These are phyloP conservation scores for Cyberlindnera americana DNA, from an alignment of 805 yeast genomes.

Conservation along the genomic window DNA sequence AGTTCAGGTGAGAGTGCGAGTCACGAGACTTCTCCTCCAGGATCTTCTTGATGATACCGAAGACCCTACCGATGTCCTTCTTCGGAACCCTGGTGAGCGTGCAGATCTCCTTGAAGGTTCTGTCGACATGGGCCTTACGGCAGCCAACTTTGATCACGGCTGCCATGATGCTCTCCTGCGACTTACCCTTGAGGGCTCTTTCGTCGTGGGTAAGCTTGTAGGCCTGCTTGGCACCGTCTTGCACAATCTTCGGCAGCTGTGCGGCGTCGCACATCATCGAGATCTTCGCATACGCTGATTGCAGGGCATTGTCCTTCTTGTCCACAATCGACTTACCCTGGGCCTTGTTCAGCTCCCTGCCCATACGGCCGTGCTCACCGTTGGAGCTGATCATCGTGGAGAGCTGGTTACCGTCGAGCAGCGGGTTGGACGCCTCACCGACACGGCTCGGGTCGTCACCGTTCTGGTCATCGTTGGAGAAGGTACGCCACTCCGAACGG, in stretches of 20 bases:
- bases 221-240: slow-evolving; percentile 96
- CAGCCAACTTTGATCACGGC: slow-evolving; percentile 95
- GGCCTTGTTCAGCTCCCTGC: slow-evolving; percentile 87
- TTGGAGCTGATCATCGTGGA: slow-evolving; percentile 89
- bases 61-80: slow-evolving; percentile 90
- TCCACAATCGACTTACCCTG: slow-evolving; percentile 85
- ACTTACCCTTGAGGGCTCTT: slow-evolving; percentile 79
- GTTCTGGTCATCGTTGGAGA: slow-evolving; percentile 95
- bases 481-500: slow-evolving; percentile 98
- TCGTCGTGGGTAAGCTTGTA: slow-evolving; percentile 89
- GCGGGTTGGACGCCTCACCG: slow-evolving; percentile 94
- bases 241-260: slow-evolving; percentile 90
- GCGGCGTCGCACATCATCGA: slow-evolving; percentile 97
- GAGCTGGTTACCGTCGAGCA: slow-evolving; percentile 85
- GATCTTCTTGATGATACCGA: slow-evolving; percentile 76
- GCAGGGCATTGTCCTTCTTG: slow-evolving; percentile 80
- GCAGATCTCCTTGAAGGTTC: slow-evolving; percentile 95
- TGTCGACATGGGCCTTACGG: slow-evolving; percentile 87
- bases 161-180: slow-evolving; percentile 93
- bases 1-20: slow-evolving; percentile 21
- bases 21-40: slow-evolving; percentile 40
- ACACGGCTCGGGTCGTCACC: slow-evolving; percentile 99
- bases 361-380: slow-evolving; percentile 72
- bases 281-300: slow-evolving; percentile 85
- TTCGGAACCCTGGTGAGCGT: slow-evolving; percentile 91